Evolutionary conservation across 2,329 filamentous ascomycete species (phyloP).

Genomic region (Chrysoporthe deuterocubensis): DNA sequence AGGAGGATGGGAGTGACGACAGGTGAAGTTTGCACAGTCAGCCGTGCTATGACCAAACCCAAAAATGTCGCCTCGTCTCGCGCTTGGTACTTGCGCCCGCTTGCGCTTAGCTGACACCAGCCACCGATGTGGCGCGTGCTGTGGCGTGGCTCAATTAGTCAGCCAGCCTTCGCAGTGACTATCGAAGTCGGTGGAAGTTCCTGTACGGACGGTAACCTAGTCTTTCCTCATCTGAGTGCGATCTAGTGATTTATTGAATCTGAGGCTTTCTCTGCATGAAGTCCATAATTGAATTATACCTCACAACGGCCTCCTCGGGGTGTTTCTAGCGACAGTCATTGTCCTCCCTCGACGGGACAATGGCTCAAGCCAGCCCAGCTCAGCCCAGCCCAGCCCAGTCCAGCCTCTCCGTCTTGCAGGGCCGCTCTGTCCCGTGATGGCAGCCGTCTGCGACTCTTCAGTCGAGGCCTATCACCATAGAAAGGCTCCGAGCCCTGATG

Average conservation of each 20-base stretch:
- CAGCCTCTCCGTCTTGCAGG: background rate
- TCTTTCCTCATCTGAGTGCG: background rate
- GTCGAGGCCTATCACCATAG: background rate
- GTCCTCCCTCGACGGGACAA: background rate
- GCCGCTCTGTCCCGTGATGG: background rate
- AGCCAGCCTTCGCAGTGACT: background rate
- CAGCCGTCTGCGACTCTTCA: background rate
- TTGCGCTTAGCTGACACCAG: background rate
- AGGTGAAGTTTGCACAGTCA: constrained; percentile 16
- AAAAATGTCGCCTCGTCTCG: background rate
- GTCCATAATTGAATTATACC: no score
- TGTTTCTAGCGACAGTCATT: background rate
- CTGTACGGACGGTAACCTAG: no score
- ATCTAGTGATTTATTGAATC: background rate
- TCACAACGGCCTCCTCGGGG: no score
- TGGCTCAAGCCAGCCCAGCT: background rate
- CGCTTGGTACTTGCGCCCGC: background rate
- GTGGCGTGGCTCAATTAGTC: constrained; percentile 1
- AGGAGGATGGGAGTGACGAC: constrained; percentile 2
- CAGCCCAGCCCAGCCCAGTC: no score
- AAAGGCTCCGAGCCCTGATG: background rate
- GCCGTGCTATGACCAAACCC: background rate
- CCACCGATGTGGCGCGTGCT: background rate
- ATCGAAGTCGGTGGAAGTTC: background rate
- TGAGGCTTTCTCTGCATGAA: background rate